A percentile compares a stretch with the other conserved stretches of the same genome.
Evolutionary conservation across 345 rosid species (phyloP).

Genomic region (Populus simonii): DNA sequence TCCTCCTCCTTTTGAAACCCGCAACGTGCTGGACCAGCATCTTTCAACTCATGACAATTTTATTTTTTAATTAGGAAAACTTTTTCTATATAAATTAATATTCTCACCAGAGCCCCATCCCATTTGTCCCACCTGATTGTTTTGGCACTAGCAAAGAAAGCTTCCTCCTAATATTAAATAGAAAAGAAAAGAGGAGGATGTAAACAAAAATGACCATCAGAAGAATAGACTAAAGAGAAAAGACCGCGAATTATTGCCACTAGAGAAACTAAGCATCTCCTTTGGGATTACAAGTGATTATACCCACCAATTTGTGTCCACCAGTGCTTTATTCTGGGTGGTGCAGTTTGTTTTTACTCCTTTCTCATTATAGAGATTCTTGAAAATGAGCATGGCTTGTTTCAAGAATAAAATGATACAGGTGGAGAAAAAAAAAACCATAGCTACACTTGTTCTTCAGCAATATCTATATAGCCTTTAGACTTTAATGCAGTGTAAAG

Average conservation of each 20-base stretch:
- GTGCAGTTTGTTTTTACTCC: background rate
- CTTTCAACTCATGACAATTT: background rate
- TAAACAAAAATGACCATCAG: background rate
- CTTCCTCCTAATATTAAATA: too few relatives aligned
- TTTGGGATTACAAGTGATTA: background rate
- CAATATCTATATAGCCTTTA: too few relatives aligned
- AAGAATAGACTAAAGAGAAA: background rate
- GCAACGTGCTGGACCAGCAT: background rate
- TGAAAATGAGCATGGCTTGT: background rate
- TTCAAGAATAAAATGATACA: background rate
- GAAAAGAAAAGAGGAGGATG: too few relatives aligned
- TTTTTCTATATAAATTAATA: too few relatives aligned
- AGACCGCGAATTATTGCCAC: slow-evolving; percentile 23
- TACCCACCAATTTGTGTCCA: slow-evolving; percentile 16
- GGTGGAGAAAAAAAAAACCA: background rate
- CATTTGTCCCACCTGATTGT: background rate
- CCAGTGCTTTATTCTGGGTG: slow-evolving; percentile 4
- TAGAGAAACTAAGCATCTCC: slow-evolving; percentile 18
- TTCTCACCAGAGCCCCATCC: background rate
- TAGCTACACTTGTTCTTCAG: too few relatives aligned
- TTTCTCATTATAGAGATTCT: slow-evolving; percentile 22
- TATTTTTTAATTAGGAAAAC: background rate
- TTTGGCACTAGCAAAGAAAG: background rate
- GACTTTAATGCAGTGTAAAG: too few relatives aligned
- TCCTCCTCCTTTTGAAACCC: background rate